These are phyloP conservation scores for Capronia epimyces DNA, from an alignment of 2,329 filamentous ascomycete species.

Conservation along the genomic window DNA sequence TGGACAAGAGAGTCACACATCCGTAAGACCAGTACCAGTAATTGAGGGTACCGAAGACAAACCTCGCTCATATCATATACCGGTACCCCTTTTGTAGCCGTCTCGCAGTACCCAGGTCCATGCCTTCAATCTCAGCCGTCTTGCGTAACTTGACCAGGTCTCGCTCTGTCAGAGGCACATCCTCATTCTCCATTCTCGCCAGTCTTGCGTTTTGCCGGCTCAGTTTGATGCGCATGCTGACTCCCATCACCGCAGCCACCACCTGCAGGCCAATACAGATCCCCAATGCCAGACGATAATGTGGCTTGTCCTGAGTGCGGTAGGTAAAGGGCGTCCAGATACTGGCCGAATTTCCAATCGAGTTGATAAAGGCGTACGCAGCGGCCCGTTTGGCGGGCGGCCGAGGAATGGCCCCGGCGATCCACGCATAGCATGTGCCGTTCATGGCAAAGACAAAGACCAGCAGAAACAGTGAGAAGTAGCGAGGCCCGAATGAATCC, in stretches of 20 bases:
- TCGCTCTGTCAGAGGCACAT: conserved; percentile 42
- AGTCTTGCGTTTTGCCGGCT: conserved; percentile 47
- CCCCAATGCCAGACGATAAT: conserved; percentile 41
- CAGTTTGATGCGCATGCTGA: conserved; percentile 39
- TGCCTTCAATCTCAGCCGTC: conserved; percentile 50
- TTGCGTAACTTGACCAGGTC: conserved; percentile 46
- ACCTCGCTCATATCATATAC: conserved; percentile 43
- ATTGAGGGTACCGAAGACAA: no score
- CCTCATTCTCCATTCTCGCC: conserved; percentile 47
- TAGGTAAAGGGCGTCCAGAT: conserved; percentile 52
- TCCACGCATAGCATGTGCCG: conserved; percentile 48
- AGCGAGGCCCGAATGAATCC: conserved; percentile 48
- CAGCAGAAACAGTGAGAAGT: conserved; percentile 53
- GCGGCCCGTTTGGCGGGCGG: conserved; percentile 53
- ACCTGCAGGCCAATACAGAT: conserved; percentile 40
- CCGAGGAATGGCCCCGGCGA: conserved; percentile 47
- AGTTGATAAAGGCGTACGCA: conserved; percentile 53
- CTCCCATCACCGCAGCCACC: conserved; percentile 34
- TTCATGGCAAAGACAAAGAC: conserved; percentile 53
- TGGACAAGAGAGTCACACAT: no score
- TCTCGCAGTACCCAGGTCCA: conserved; percentile 47
- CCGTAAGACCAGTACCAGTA: no score
- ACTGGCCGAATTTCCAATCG: conserved; percentile 48
- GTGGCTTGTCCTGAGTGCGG: conserved; percentile 35
- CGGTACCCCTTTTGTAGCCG: conserved; percentile 52